Evolutionary conservation across 768 basidiomycete species (phyloP), one percentile per base, ranked within the genome.

Genomic region (Naganishia kalamii): DNA sequence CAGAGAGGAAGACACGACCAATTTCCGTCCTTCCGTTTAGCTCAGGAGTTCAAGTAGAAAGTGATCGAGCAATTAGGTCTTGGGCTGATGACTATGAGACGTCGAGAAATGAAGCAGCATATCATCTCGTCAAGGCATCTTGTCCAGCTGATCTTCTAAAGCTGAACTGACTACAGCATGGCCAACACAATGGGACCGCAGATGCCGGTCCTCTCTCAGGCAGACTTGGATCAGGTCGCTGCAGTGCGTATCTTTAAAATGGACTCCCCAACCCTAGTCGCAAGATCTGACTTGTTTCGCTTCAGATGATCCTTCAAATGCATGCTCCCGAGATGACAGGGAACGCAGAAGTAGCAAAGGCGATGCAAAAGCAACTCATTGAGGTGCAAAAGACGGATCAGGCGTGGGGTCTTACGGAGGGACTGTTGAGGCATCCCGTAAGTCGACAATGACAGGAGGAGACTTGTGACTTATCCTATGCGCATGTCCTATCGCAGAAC

Each of bases 401-500:
- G 60, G 77, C 77, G 27, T 78, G 77, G 77, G 75, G 75, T 0
- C 51, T 78, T 35, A 76, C 75, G 27, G 63, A 70, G 37, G 77
- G 77, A 3, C 54, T 78, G 25, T 47, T 74, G 11, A 46, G 40
- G 12, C 72, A 75, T 65, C 71, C 70, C 12, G 76, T 77, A 48
- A 40, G 72, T 66, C 25, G n/a, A 25, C 10, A 8, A 6, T 54
- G n/a, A 12, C 43, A 41, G 17, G 4, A 13, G 35, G 7, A 2
- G n/a, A 25, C 21, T 32, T 47, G 50, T 21, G 29, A 10, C 7
- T 3, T 25, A 32, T 17, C 50, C 3, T 17, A 60, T 35, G 15
- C 10, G 46, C 13, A 3, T n/a, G 19, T 54, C 35, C 8, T 30
- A 30, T 63, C 15, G 54, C 48, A 79, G 78, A 88, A 93, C 76